Evolutionary conservation across 176 grass and related monocot genomes (phyloP).

Genomic region (Olyra latifolia): DNA sequence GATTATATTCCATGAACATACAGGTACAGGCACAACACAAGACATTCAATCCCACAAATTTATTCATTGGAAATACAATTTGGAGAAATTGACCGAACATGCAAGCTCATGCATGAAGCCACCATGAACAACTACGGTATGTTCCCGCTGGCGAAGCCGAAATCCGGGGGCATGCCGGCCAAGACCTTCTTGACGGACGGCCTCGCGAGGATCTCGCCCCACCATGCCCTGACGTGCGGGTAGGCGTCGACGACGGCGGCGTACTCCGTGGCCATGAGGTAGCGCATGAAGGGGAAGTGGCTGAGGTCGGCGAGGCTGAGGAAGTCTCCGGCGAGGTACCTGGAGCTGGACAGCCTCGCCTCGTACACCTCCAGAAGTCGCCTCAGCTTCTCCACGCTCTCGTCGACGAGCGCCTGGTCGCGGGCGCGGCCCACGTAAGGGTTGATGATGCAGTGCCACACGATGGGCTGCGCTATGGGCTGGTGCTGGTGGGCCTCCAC

Average conservation of each 20-base stretch:
- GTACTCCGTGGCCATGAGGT: constrained; percentile 42
- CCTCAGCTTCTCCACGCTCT: constrained; percentile 20
- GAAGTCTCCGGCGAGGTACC: constrained; percentile 40
- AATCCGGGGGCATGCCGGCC: constrained; percentile 31
- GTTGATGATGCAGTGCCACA: constrained; percentile 21
- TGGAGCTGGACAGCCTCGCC: constrained; percentile 4
- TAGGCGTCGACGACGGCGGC: constrained; percentile 18
- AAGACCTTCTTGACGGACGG: constrained; percentile 39
- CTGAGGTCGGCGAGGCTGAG: constrained; percentile 45
- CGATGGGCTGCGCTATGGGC: background rate
- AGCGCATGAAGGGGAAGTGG: constrained; percentile 41
- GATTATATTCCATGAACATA: no score
- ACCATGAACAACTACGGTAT: background rate
- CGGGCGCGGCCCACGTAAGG: background rate
- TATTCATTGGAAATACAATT: background rate
- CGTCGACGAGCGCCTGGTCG: constrained; percentile 38
- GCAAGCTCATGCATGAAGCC: background rate
- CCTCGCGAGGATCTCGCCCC: constrained; percentile 34
- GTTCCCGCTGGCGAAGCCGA: background rate
- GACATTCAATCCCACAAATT: no score
- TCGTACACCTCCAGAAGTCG: constrained; percentile 47
- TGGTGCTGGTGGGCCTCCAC: constrained; percentile 45
- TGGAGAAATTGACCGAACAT: background rate
- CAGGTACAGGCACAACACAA: no score
- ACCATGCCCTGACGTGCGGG: constrained; percentile 55